Conservation (phyloP, 495 filamentous ascomycete species). For the Collariella sp. region DNA sequence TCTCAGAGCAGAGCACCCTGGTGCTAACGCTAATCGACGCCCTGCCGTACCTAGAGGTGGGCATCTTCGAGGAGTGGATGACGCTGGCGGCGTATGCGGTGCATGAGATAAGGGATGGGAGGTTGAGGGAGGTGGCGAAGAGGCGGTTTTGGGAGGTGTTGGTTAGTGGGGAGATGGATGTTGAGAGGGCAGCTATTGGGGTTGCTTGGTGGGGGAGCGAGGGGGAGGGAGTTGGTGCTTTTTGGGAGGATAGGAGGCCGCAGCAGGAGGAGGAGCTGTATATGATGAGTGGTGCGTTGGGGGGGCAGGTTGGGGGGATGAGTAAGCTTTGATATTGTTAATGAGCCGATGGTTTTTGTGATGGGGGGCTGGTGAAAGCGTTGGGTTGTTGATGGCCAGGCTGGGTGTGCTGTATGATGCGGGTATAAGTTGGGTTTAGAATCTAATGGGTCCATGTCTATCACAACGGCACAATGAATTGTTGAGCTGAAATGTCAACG, state of each 20-base stretch:
- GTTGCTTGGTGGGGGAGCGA: conserved; percentile 74
- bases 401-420: no score
- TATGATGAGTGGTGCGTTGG: conserved; percentile 42
- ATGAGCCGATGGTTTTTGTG: no score
- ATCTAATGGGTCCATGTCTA: no score
- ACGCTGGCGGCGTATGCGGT: conserved; percentile 62
- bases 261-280: conserved; percentile 15
- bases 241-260: conserved; percentile 9
- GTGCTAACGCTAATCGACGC: conserved; percentile 75
- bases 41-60: conserved; percentile 62
- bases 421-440: no score
- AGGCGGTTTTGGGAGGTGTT: conserved; percentile 79
- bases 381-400: no score
- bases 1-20: conserved; percentile 77
- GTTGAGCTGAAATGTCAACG: no score
- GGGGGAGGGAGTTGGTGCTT: conserved; percentile 35
- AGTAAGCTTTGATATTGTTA: conserved; percentile 13
- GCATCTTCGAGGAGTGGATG: conserved; percentile 55
- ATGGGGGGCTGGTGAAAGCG: no score
- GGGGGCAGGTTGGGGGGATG: conserved; percentile 1
- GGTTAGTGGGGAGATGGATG: conserved; percentile 82
- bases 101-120: conserved; percentile 49
- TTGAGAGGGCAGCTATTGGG: conserved; percentile 70
- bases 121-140: conserved; percentile 56
- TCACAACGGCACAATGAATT: no score